Evolutionary conservation across 1,284 basidiomycete species (phyloP).

Genomic region (Ceratobasidium papillatum): DNA sequence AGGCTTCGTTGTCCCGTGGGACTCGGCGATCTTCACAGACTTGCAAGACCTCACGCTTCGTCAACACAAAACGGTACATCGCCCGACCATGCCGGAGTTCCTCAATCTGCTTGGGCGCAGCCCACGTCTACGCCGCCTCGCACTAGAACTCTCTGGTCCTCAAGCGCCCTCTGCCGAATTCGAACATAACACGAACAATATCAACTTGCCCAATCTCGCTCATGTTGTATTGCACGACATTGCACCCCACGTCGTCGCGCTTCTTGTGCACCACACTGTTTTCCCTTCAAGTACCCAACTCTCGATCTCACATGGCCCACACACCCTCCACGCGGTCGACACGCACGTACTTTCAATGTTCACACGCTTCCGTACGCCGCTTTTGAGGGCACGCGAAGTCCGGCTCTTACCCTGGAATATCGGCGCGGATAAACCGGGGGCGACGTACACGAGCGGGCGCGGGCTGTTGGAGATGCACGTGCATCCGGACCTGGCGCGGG

Average conservation of each 20-base stretch:
- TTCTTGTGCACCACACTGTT: constrained; percentile 30
- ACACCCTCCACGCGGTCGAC: constrained; percentile 37
- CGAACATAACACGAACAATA: constrained; percentile 16
- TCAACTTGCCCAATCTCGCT: constrained; percentile 3
- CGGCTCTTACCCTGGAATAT: constrained; percentile 32
- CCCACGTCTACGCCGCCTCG: constrained; percentile 28
- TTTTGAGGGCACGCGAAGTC: constrained; percentile 34
- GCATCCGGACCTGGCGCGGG: constrained; percentile 34
- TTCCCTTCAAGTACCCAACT: constrained; percentile 28
- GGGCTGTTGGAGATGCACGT: constrained; percentile 37
- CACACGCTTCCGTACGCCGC: constrained; percentile 38
- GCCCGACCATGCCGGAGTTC: constrained; percentile 28
- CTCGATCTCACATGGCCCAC: constrained; percentile 35
- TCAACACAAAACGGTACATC: constrained; percentile 21
- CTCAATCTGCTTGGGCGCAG: constrained; percentile 16
- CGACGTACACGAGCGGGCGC: constrained; percentile 24
- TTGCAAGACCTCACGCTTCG: constrained; percentile 28
- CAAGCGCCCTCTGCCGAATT: constrained; percentile 27
- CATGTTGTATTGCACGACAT: constrained; percentile 33
- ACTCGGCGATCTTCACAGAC: constrained; percentile 23
- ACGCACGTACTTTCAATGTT: constrained; percentile 38
- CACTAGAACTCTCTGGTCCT: constrained; percentile 28
- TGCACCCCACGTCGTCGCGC: constrained; percentile 34
- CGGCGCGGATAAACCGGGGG: constrained; percentile 37
- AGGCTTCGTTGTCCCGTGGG: constrained; percentile 32